Base-by-base conservation (phyloP, 164 flowering plant species). In the Cinnamomum chago region DNA sequence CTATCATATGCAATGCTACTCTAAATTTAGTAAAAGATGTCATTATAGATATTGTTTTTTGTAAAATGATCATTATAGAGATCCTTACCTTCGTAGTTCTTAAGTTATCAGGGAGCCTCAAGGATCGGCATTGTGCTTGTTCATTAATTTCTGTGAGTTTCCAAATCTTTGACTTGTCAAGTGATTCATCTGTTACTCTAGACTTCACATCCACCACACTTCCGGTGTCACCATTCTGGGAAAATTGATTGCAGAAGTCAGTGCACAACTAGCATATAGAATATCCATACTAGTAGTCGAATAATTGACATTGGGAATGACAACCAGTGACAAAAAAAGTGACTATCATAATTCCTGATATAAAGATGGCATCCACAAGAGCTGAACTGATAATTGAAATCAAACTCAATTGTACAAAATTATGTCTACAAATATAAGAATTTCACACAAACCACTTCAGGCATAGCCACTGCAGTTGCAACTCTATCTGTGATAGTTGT, bases 161-260 rank as follows among this genome's bases (percentile, higher is more conserved):
- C 95, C 93, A 91, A 68, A 89, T 82, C 84, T 89, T 91, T 22
- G 95, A 85, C 77, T 91, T 91, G 68, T 91, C 95, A 79, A 85
- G 81, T 17, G 82, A 68, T 77, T 91, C 95, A 74, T 89, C 95
- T 67, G 78, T 58, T 28, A 91, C 68, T 80, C 89, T 84, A 62
- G 95, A 90, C 77, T 91, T 91, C 72, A 88, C 85, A 80, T 90
- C 95, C 23, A 73, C 89, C 85, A 88, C 50, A 73, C 67, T 88
- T 71, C 95, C 73, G 11, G 84, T 70, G 65, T 89, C 95, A 24
- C 95, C 92, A 82, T 83, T 88, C 95, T 91, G 78, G 25, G 3
- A 70, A 73, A 74, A 22, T 3, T 11, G 7, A 50, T 28, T 14
- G 23, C 62, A 73, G 0, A 64, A 12, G 35, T 73, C 9, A 73